A percentile compares a stretch with the other conserved stretches of the same genome.
Conservation (phyloP, 805 yeast genomes). For the Metschnikowia lunata region DNA sequence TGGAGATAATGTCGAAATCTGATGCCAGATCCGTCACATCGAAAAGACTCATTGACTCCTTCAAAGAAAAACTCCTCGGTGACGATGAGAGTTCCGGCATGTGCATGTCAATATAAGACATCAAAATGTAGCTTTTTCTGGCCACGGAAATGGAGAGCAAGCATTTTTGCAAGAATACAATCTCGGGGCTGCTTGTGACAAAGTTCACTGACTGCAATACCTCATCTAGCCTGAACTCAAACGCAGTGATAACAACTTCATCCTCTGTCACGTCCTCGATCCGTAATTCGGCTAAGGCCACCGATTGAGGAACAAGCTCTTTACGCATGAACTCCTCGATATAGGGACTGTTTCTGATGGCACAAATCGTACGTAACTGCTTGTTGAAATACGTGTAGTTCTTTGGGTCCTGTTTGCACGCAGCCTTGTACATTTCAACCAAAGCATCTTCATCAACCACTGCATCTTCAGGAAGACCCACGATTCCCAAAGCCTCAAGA, state of each 20-base stretch:
- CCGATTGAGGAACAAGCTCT: conserved; percentile 31
- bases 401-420: conserved; percentile 30
- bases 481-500: conserved; percentile 30
- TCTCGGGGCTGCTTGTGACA: conserved; percentile 29
- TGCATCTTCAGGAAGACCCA: conserved; percentile 12
- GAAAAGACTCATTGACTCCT: conserved; percentile 43
- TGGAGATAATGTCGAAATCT: conserved; percentile 53
- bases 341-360: conserved; percentile 20
- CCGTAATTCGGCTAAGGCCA: conserved; percentile 34
- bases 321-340: conserved; percentile 22
- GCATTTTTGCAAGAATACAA: conserved; percentile 47
- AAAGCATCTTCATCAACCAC: conserved; percentile 32
- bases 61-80: conserved; percentile 20
- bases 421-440: conserved; percentile 30
- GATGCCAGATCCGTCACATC: conserved; percentile 49
- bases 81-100: conserved; percentile 28
- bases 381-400: conserved; percentile 35
- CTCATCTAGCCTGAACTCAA: conserved; percentile 59
- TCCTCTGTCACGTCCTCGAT: conserved; percentile 44
- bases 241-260: conserved; percentile 73
- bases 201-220: conserved; percentile 28
- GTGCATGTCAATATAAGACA: conserved; percentile 49
- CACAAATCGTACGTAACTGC: conserved; percentile 25
- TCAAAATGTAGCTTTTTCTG: conserved; percentile 53
- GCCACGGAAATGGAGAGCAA: conserved; percentile 56